Evolutionary conservation across 331 rosid genomes (phyloP).

Genomic region (Quercus lobata): DNA sequence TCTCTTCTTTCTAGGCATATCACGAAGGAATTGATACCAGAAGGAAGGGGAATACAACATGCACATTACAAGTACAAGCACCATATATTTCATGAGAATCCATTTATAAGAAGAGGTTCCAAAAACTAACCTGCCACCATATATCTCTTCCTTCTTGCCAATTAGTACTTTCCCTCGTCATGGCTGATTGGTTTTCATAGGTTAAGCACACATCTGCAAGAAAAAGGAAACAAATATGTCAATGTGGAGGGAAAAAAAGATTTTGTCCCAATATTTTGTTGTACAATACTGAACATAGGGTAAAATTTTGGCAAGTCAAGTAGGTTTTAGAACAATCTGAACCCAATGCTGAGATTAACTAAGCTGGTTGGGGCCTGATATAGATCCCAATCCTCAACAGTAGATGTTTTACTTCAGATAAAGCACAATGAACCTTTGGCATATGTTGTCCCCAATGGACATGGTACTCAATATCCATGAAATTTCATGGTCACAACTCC

Average conservation of each 20-base stretch:
- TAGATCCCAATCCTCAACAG: conserved; percentile 8
- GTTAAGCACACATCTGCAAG: conserved; percentile 63
- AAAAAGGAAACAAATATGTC: conserved; percentile 7
- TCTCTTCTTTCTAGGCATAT: background rate
- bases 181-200: conserved; percentile 61
- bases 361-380: background rate
- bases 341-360: background rate
- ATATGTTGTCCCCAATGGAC: background rate
- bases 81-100: conserved; percentile 4
- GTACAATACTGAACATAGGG: background rate
- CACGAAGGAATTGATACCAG: conserved; percentile 3
- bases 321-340: background rate
- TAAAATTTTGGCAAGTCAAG: conserved; percentile 5
- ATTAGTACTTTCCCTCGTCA: conserved; percentile 66
- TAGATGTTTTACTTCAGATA: background rate
- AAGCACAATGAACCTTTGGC: background rate
- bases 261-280: too few species aligned
- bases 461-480: background rate
- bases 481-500: conserved; percentile 10
- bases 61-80: conserved; percentile 6
- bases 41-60: conserved; percentile 13
- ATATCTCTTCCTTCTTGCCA: conserved; percentile 81
- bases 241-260: background rate
- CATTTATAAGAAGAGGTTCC: background rate
- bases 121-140: conserved; percentile 96